Percentiles rank a stretch among this genome's conserved stretches.
phyloP scores from a whole-genome alignment of 768 basidiomycete species.

The Crassisporium funariophilum region DNA sequence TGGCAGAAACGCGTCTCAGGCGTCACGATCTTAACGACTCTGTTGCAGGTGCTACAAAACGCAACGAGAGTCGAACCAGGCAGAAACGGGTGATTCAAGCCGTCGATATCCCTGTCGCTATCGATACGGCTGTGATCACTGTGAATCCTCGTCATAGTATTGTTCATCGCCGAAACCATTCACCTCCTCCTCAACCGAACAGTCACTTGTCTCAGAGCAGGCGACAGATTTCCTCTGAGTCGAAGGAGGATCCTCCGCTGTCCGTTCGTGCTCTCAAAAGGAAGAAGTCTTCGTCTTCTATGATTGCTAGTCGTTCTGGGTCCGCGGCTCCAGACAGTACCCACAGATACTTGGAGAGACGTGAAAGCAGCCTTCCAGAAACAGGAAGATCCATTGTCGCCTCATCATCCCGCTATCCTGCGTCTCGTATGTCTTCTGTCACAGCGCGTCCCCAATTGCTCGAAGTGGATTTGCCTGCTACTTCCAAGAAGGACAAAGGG shows the following conservation, averaged over 20 bases:
- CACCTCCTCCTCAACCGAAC: conserved; percentile 3
- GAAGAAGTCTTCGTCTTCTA: conserved; percentile 19
- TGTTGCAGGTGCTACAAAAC: not conserved
- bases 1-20: conserved; percentile 9
- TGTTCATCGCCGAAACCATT: not conserved
- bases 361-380: conserved; percentile 2
- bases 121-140: not conserved
- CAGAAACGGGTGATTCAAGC: conserved; percentile 15
- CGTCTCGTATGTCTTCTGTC: conserved; percentile 4
- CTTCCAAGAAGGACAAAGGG: conserved; percentile 1
- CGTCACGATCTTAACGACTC: not conserved
- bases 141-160: no score
- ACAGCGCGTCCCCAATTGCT: not conserved
- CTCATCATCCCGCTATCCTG: not conserved
- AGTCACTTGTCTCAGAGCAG: conserved; percentile 2
- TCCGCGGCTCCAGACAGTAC: not conserved
- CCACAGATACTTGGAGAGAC: not conserved
- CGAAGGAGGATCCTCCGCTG: conserved; percentile 7
- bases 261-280: conserved; percentile 21
- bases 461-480: conserved; percentile 1
- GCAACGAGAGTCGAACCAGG: conserved; percentile 19
- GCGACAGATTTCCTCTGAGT: not conserved
- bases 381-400: not conserved
- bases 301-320: not conserved
- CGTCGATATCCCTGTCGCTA: not conserved